Evolutionary conservation across 176 grass and related monocot genomes (phyloP).

Genomic region (Triticum urartu): DNA sequence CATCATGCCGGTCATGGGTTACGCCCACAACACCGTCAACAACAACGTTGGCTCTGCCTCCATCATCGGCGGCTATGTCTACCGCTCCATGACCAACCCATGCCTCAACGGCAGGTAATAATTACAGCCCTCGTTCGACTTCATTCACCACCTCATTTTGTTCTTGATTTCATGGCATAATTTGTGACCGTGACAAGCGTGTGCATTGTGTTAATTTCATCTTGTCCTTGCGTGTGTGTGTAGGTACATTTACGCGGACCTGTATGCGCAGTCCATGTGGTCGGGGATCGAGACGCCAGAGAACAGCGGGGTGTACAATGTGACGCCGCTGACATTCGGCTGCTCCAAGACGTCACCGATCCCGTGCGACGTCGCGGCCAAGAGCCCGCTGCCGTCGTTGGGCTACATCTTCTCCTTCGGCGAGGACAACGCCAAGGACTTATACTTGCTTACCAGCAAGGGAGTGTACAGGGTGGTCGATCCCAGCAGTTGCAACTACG

Average conservation of each 20-base stretch:
- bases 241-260: slow-evolving; percentile 76
- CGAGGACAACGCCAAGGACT: slow-evolving; percentile 71
- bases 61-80: slow-evolving; percentile 71
- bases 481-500: slow-evolving; percentile 57
- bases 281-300: slow-evolving; percentile 50
- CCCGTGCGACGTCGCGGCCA: slow-evolving; percentile 54
- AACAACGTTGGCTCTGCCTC: slow-evolving; percentile 70
- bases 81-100: slow-evolving; percentile 64
- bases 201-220: neutral
- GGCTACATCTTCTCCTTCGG: slow-evolving; percentile 83
- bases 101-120: slow-evolving; percentile 65
- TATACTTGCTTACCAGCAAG: slow-evolving; percentile 72
- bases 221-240: neutral
- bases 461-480: slow-evolving; percentile 85
- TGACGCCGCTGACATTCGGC: slow-evolving; percentile 34
- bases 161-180: neutral
- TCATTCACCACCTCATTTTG: neutral
- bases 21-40: slow-evolving; percentile 49
- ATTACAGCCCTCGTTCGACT: neutral
- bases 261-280: slow-evolving; percentile 68
- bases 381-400: slow-evolving; percentile 66
- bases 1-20: slow-evolving; percentile 75
- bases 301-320: slow-evolving; percentile 57
- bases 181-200: no score
- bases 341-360: slow-evolving; percentile 78